phyloP scores from a whole-genome alignment of 2,329 filamentous ascomycete genomes.

The Thielaviopsis musarum region DNA sequence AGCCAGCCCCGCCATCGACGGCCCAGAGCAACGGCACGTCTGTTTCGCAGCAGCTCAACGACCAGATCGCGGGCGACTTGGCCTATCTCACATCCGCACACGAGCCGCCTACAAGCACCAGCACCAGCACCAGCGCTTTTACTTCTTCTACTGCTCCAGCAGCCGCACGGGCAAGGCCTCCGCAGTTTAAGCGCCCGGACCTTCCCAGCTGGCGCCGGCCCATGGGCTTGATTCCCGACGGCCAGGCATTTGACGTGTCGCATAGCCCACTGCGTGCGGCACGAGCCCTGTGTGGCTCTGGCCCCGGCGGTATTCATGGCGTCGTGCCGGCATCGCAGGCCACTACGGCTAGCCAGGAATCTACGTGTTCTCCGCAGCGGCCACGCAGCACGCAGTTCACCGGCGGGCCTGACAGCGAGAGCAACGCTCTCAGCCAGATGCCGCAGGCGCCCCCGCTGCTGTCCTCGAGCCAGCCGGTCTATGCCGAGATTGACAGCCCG shows the following conservation, averaged over 20 bases:
- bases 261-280: not conserved
- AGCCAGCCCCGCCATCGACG: not conserved
- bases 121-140: too few relatives aligned
- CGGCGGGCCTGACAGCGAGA: not conserved
- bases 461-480: conserved; percentile 14
- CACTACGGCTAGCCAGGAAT: conserved; percentile 23
- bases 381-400: conserved; percentile 15
- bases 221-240: not conserved
- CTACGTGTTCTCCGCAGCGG: conserved; percentile 16
- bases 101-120: not conserved
- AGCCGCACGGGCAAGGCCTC: not conserved
- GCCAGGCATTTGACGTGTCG: conserved; percentile 4
- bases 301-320: not conserved
- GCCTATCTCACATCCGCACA: conserved; percentile 22
- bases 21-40: conserved; percentile 16
- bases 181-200: not conserved
- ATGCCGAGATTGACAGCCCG: conserved; percentile 15
- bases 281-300: not conserved
- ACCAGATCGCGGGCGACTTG: conserved; percentile 32
- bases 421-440: conserved; percentile 1
- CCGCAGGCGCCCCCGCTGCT: conserved; percentile 1
- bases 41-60: conserved; percentile 34
- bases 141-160: not conserved
- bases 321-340: conserved; percentile 26
- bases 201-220: conserved; percentile 1